Evolutionary conservation across 164 flowering plant species (phyloP), one percentile per base, ranked within the genome.

Genomic region (Dillenia turbinata): DNA sequence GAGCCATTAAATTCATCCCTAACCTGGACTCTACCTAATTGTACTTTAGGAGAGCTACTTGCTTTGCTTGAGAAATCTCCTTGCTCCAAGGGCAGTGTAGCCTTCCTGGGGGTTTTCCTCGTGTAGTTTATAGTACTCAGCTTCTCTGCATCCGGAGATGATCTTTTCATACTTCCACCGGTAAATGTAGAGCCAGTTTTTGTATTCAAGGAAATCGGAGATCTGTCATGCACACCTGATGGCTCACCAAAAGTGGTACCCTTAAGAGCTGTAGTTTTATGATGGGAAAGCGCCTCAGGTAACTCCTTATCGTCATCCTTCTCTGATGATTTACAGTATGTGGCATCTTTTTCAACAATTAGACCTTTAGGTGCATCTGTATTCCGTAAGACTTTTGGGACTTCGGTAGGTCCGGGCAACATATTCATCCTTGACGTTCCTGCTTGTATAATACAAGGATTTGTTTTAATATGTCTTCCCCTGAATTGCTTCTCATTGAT

Each of bases 61-160:
- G 8, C 8, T 56, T 66, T 69, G 60, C 53, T 64, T 56, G 81
- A 65, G n/a, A 12, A 60, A 46, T 64, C 74, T 52, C 60, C 74
- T 1, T 70, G 57, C 45, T 44, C 52, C 11, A 49, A 24, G 55
- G 81, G 64, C 56, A 56, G 66, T 57, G 75, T 56, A 44, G 78
- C 63, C 62, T 58, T 78, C 70, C 57, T 57, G n/a, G 73, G 72
- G 24, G 60, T 66, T 73, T 75, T 84, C 67, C 83, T 78, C 1
- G 75, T 58, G 63, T 76, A 69, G 72, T 73, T 80, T 49, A 40
- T 1, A 49, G 73, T 9, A 66, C 52, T 61, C 14, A 15, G 47
- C 57, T 68, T 81, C 47, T 69, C 45, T 9, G 62, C 69, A 52
- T 65, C 78, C 57, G 76, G 51, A 61, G 71, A 61, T 33, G 76